Conservation (phyloP, 1,284 basidiomycete species). For the Ceratobasidium sp. region DNA sequence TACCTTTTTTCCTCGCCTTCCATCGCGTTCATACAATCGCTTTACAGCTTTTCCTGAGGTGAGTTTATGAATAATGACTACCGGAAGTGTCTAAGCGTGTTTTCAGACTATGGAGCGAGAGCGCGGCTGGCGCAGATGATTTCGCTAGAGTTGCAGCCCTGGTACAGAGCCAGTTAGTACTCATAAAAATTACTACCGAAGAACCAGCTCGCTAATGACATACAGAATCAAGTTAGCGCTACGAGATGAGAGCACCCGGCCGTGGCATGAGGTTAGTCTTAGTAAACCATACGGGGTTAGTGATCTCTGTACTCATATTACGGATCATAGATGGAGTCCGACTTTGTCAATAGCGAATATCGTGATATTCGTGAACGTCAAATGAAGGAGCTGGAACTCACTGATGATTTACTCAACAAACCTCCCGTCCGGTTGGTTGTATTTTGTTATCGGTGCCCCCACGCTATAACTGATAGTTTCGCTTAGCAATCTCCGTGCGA, state of each 20-base stretch:
- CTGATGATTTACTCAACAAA: slow-evolving; percentile 90
- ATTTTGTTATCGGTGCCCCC: slow-evolving; percentile 22
- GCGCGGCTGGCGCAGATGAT: slow-evolving; percentile 83
- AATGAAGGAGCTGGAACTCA: slow-evolving; percentile 92
- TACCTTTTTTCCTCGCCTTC: slow-evolving; percentile 92
- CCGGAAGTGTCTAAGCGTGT: slow-evolving; percentile 4
- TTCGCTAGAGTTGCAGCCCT: slow-evolving; percentile 87
- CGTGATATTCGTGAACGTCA: slow-evolving; percentile 89
- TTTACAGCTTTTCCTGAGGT: slow-evolving; percentile 87
- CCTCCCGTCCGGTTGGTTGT: slow-evolving; percentile 81
- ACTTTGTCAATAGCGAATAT: slow-evolving; percentile 90
- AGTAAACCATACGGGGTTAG: too few relatives aligned
- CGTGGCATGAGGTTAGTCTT: slow-evolving; percentile 79
- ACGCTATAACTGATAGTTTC: slow-evolving; percentile 20
- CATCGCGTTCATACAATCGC: slow-evolving; percentile 85
- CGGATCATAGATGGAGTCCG: slow-evolving; percentile 65
- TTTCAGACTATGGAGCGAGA: slow-evolving; percentile 89
- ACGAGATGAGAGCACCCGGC: slow-evolving; percentile 79
- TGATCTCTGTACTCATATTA: not conserved
- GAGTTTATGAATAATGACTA: slow-evolving; percentile 39
- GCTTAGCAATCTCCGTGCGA: slow-evolving; percentile 82
- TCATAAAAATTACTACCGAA: slow-evolving; percentile 13
- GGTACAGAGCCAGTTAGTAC: slow-evolving; percentile 85
- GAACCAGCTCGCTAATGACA: not conserved
- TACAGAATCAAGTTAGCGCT: slow-evolving; percentile 81